phyloP scores from a whole-genome alignment of 2,329 filamentous ascomycete genomes.

The Paecilomyces fulvus region DNA sequence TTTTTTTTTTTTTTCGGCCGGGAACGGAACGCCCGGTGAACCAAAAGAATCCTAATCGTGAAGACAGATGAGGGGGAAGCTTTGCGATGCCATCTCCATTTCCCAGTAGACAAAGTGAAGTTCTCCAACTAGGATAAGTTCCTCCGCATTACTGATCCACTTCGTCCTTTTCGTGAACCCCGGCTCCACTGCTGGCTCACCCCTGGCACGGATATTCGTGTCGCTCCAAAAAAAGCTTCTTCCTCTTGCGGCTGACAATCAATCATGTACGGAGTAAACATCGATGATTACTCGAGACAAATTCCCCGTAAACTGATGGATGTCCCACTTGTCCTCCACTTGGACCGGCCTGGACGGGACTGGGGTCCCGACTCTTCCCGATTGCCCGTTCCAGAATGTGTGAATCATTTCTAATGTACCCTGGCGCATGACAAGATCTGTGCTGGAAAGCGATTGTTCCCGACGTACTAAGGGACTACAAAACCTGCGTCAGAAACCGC shows the following conservation, averaged over 20 bases:
- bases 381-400: neutral
- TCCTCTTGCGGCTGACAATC: neutral
- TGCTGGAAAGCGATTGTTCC: neutral
- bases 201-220: neutral
- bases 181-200: neutral
- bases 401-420: neutral
- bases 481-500: neutral
- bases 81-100: neutral
- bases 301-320: neutral
- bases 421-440: neutral
- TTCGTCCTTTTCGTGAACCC: neutral
- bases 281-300: neutral
- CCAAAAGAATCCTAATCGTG: neutral
- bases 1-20: neutral
- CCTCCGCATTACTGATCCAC: neutral
- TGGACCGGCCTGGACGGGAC: neutral
- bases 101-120: no score
- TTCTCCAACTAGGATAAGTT: neutral
- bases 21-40: neutral
- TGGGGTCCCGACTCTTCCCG: conserved; percentile 2
- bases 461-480: neutral
- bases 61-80: neutral
- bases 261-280: neutral
- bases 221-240: neutral
- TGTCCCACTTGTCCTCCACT: neutral